Percentiles rank a stretch among this genome's conserved stretches.
Evolutionary conservation across 179 eudicot genomes (phyloP).

Genomic region (Amaranthus tricolor): DNA sequence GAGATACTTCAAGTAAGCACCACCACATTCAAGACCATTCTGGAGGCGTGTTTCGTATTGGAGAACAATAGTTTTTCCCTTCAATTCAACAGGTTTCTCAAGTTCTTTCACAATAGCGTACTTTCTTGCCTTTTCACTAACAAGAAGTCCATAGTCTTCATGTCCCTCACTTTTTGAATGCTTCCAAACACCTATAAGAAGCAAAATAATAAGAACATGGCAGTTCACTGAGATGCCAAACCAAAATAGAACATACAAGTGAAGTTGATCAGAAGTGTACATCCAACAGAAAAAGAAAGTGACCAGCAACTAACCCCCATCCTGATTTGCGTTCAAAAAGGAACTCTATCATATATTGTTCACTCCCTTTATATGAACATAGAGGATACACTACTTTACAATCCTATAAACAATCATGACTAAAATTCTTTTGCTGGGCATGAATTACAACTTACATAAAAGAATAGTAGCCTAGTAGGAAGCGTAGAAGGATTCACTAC

Average conservation of each 20-base stretch:
- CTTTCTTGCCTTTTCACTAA: constrained; percentile 79
- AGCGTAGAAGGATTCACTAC: no score
- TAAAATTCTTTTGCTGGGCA: neutral
- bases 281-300: no score
- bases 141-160: constrained; percentile 90
- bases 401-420: neutral
- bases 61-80: constrained; percentile 61
- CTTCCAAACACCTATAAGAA: constrained; percentile 67
- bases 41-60: constrained; percentile 84
- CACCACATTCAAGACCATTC: constrained; percentile 89
- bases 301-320: neutral
- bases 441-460: neutral
- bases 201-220: neutral
- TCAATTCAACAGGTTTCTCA: constrained; percentile 58
- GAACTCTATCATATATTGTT: no score
- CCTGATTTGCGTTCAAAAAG: no score
- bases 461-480: no score
- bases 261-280: neutral
- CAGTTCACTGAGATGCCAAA: neutral
- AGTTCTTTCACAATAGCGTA: constrained; percentile 89
- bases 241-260: neutral
- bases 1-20: constrained; percentile 85
- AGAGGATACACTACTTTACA: neutral
- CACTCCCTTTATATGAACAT: neutral
- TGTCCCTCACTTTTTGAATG: constrained; percentile 84